These are phyloP conservation scores for Xylariaceae sp. DNA, from an alignment of 2,329 filamentous ascomycete species.

Conservation along the genomic window DNA sequence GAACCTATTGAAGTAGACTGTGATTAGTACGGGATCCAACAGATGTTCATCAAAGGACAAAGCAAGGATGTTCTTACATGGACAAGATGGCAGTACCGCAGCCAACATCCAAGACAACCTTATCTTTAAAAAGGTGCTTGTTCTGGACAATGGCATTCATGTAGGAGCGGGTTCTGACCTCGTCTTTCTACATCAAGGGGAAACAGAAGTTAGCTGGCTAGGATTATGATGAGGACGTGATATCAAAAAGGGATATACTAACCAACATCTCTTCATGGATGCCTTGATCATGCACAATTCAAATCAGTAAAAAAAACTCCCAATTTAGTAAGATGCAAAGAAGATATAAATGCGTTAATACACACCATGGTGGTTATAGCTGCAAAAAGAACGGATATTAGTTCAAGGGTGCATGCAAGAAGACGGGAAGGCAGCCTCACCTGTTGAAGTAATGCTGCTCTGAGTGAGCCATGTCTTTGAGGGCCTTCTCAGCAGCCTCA, in stretches of 20 bases:
- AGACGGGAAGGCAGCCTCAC: constrained; percentile 41
- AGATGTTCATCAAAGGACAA: no score
- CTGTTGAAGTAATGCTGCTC: constrained; percentile 99
- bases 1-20: constrained; percentile 61
- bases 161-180: constrained; percentile 94
- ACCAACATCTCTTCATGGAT: constrained; percentile 99
- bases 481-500: constrained; percentile 56
- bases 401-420: constrained; percentile 19
- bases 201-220: constrained; percentile 23
- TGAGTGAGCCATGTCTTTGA: constrained; percentile 79
- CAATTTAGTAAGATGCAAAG: constrained; percentile 26
- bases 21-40: no score
- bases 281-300: constrained; percentile 45
- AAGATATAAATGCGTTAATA: no score
- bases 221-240: constrained; percentile 10
- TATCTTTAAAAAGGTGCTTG: constrained; percentile 82
- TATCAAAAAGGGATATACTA: constrained; percentile 40
- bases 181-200: constrained; percentile 71
- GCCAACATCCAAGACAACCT: constrained; percentile 89
- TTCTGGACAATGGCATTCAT: constrained; percentile 98
- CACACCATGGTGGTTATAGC: constrained; percentile 97
- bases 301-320: constrained; percentile 20
- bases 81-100: constrained; percentile 97
- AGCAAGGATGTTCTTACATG: constrained; percentile 89
- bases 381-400: constrained; percentile 35